Conservation (phyloP, 2,329 filamentous ascomycete genomes). For the Diaporthe citrichinensis region DNA sequence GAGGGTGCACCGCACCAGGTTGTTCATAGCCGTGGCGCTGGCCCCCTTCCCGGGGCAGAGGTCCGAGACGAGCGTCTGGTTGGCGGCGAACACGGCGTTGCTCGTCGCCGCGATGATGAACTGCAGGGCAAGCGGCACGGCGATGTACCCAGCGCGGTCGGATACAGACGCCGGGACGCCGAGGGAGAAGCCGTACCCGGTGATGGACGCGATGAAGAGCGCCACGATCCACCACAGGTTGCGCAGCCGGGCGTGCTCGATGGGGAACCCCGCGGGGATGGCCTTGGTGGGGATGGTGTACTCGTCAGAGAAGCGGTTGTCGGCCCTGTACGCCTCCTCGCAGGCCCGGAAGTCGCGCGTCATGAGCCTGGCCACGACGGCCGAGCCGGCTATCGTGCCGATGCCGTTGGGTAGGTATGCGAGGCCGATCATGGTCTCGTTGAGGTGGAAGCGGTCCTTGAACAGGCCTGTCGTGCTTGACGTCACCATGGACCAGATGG, state of each 20-base stretch:
- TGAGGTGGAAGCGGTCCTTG: slow-evolving; percentile 47
- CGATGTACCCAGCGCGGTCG: slow-evolving; percentile 45
- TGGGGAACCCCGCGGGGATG: slow-evolving; percentile 55
- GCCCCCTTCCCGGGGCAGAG: slow-evolving; percentile 50
- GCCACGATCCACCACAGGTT: slow-evolving; percentile 56
- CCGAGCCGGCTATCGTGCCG: slow-evolving; percentile 59
- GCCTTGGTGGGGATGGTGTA: slow-evolving; percentile 47
- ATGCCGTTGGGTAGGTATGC: slow-evolving; percentile 50
- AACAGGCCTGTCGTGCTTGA: slow-evolving; percentile 57
- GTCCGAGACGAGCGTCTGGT: slow-evolving; percentile 52
- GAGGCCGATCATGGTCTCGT: slow-evolving; percentile 46
- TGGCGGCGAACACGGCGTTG: slow-evolving; percentile 55
- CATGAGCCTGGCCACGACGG: slow-evolving; percentile 58
- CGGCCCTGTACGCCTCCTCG: slow-evolving; percentile 49
- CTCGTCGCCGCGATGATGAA: slow-evolving; percentile 55
- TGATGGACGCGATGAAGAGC: slow-evolving; percentile 53
- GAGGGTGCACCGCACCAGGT: slow-evolving; percentile 50
- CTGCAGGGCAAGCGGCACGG: slow-evolving; percentile 47
- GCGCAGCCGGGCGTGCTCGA: slow-evolving; percentile 57
- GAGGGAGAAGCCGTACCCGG: slow-evolving; percentile 52
- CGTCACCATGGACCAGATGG: slow-evolving; percentile 62
- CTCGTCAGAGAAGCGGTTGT: slow-evolving; percentile 46
- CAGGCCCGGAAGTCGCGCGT: slow-evolving; percentile 52
- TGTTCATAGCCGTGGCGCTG: slow-evolving; percentile 52
- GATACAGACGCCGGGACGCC: slow-evolving; percentile 42